phyloP scores from a whole-genome alignment of 352 stramenopile species.

The Thraustochytrium sp. region DNA sequence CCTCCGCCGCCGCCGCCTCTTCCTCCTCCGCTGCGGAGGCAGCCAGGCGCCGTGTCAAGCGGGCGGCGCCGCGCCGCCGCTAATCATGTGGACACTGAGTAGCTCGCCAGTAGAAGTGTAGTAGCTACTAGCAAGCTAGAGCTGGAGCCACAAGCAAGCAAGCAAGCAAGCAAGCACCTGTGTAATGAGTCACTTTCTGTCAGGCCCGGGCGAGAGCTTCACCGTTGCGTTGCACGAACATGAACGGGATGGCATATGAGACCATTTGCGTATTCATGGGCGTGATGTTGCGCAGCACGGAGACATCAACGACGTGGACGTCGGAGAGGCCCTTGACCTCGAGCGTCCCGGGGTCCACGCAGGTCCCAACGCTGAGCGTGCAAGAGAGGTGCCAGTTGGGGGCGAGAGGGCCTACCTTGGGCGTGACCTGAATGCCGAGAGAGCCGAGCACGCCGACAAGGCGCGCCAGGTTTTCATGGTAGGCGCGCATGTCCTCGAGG shows the following conservation, averaged over 20 bases:
- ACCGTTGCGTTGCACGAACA: background rate
- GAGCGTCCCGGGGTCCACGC: background rate
- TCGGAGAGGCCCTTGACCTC: background rate
- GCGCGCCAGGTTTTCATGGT: background rate
- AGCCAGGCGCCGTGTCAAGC: too few species aligned
- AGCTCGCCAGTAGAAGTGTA: too few species aligned
- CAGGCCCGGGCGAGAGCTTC: background rate
- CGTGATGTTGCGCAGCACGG: background rate
- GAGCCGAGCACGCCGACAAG: background rate
- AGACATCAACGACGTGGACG: conserved; percentile 6
- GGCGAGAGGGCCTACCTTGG: background rate
- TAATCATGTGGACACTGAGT: too few species aligned
- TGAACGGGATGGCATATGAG: background rate
- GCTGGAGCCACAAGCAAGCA: too few species aligned
- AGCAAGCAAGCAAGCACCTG: too few species aligned
- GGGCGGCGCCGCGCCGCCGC: too few species aligned
- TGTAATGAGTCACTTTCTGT: too few species aligned
- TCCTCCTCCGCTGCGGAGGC: too few species aligned
- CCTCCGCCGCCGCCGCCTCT: too few species aligned
- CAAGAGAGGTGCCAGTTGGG: conserved; percentile 38
- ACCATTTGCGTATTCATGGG: conserved; percentile 41
- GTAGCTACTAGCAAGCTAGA: too few species aligned
- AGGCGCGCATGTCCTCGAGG: background rate
- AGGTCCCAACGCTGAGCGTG: conserved; percentile 6
- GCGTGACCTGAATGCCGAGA: conserved; percentile 2